Evolutionary conservation across 2,329 filamentous ascomycete species (phyloP).

Genomic region (Pyricularia grisea): DNA sequence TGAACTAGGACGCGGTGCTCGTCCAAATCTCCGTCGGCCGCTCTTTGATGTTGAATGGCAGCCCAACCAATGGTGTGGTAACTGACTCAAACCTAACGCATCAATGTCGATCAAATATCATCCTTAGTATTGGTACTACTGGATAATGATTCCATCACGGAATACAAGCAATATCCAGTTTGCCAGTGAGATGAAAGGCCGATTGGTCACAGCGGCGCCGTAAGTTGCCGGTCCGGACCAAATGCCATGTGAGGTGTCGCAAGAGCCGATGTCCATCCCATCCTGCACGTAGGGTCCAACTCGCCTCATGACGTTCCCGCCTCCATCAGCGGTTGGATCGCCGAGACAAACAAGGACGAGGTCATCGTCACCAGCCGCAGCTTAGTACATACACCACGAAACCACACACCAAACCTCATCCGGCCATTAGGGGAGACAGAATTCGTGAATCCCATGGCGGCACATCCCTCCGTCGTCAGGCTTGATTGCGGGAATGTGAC

Average conservation of each 20-base stretch:
- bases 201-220: neutral
- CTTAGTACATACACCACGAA: too few relatives aligned
- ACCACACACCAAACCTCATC: neutral
- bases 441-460: too few relatives aligned
- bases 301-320: neutral
- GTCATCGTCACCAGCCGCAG: neutral
- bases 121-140: neutral
- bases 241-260: neutral
- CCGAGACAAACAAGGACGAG: neutral
- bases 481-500: neutral
- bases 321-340: neutral
- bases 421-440: too few relatives aligned
- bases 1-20: neutral
- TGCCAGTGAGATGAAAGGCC: neutral
- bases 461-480: too few relatives aligned
- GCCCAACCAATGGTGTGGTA: neutral
- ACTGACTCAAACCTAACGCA: neutral
- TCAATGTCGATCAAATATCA: neutral
- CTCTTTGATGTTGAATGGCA: neutral
- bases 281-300: neutral
- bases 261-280: neutral
- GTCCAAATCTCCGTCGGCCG: neutral
- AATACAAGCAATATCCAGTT: neutral
- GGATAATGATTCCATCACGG: neutral
- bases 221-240: neutral